These are phyloP conservation scores for Fusarium stilboides DNA, from an alignment of 2,329 filamentous ascomycete species.

Conservation along the genomic window DNA sequence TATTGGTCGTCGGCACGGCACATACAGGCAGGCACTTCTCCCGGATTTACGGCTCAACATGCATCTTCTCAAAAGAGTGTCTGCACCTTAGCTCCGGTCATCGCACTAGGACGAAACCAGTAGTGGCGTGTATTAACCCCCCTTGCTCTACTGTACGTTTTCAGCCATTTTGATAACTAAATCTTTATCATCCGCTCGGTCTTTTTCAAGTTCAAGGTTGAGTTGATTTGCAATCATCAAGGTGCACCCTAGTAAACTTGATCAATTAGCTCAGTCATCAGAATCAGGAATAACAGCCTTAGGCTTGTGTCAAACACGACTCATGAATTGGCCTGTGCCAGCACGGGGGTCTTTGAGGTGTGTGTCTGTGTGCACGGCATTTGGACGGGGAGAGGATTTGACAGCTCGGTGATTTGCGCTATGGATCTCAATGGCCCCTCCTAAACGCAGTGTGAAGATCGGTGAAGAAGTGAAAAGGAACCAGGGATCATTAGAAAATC, in stretches of 20 bases:
- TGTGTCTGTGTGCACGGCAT: slow-evolving; percentile 25
- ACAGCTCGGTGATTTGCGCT: slow-evolving; percentile 39
- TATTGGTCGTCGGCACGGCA: slow-evolving; percentile 28
- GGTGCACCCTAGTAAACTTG: not conserved
- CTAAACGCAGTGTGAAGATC: slow-evolving; percentile 4
- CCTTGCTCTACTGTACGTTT: not conserved
- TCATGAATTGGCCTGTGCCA: slow-evolving; percentile 20
- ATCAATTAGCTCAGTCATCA: slow-evolving; percentile 13
- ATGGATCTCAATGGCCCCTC: slow-evolving; percentile 21
- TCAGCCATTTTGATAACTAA: slow-evolving; percentile 13
- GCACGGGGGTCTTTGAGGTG: not conserved
- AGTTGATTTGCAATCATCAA: slow-evolving; percentile 39
- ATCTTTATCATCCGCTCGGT: slow-evolving; percentile 12
- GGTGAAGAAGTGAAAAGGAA: not conserved
- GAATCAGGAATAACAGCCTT: slow-evolving; percentile 19
- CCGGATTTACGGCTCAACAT: slow-evolving; percentile 49
- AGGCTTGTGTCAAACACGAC: slow-evolving; percentile 1
- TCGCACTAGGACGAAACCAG: slow-evolving; percentile 23
- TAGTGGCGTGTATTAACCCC: slow-evolving; percentile 30
- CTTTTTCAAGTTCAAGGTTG: slow-evolving; percentile 14
- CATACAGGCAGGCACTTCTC: slow-evolving; percentile 11
- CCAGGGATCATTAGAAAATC: slow-evolving; percentile 13
- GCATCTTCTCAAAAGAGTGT: slow-evolving; percentile 11
- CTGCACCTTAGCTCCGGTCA: slow-evolving; percentile 33
- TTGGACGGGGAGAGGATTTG: slow-evolving; percentile 20